Conservation (phyloP, 768 basidiomycete genomes). For the Paxillus rubicundulus region DNA sequence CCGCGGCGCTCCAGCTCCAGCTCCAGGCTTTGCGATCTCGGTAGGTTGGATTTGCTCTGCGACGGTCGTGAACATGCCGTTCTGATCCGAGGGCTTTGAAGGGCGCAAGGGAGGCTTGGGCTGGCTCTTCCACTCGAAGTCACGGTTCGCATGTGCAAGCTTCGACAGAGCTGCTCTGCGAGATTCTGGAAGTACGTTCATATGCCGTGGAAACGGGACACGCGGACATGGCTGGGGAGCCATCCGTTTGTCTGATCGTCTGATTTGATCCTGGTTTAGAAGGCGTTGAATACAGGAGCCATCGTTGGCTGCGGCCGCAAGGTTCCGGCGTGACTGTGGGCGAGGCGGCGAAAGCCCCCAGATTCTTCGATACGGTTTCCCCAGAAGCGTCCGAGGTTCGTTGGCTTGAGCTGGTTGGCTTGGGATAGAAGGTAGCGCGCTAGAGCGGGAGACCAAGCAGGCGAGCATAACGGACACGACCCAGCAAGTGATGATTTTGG, state of each 20-base stretch:
- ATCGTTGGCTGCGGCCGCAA: not conserved
- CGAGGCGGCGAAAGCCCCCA: not conserved
- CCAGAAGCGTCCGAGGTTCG: constrained; percentile 14
- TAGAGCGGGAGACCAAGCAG: constrained; percentile 7
- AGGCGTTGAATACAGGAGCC: not conserved
- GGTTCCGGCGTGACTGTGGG: not conserved
- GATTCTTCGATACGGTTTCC: constrained; percentile 9
- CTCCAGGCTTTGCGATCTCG: not conserved
- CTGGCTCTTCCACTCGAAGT: not conserved
- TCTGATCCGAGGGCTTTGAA: not conserved
- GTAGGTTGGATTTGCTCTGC: no score
- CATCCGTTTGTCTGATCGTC: not conserved
- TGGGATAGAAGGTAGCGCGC: constrained; percentile 4
- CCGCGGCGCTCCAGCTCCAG: not conserved
- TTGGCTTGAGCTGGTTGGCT: not conserved
- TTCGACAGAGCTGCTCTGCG: not conserved
- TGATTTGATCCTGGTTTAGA: not conserved
- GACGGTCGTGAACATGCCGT: not conserved
- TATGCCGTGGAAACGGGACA: not conserved
- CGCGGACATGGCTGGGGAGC: not conserved
- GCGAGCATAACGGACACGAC: constrained; percentile 5
- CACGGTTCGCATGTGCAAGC: not conserved
- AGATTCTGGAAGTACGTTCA: no score
- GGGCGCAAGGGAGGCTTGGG: no score
- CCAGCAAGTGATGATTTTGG: not conserved